Evolutionary conservation across 1,139 yeast species (phyloP).

Genomic region (Geotrichum phurueaensis): DNA sequence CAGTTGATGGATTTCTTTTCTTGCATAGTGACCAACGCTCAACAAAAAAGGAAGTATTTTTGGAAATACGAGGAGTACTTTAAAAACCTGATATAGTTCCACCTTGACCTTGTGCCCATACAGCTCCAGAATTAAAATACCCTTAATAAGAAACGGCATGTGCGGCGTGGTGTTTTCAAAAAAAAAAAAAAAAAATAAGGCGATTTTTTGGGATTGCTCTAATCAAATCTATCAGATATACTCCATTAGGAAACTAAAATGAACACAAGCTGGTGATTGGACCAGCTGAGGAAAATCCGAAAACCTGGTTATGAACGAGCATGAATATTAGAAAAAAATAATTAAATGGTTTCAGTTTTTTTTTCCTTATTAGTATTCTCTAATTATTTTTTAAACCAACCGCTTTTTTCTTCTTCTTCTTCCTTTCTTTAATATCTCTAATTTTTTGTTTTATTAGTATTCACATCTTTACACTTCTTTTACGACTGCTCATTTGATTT

Average conservation of each 20-base stretch:
- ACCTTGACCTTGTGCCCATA: no score
- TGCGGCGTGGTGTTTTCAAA: neutral
- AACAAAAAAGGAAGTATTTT: neutral
- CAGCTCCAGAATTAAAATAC: no score
- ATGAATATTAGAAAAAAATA: neutral
- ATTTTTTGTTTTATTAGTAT: neutral
- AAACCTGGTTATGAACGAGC: neutral
- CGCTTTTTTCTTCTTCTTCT: neutral
- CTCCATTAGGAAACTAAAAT: neutral
- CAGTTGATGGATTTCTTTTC: neutral
- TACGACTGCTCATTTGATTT: neutral
- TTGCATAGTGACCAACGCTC: neutral
- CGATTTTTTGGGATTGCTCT: neutral
- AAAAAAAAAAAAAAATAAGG: neutral
- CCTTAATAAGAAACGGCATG: no score
- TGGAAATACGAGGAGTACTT: neutral
- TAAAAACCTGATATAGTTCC: neutral
- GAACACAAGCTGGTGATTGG: neutral
- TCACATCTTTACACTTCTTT: neutral
- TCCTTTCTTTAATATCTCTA: neutral
- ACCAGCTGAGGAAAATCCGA: neutral
- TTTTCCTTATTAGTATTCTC: neutral
- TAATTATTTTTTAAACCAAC: neutral
- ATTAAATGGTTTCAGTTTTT: slow-evolving; percentile 1
- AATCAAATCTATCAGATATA: slow-evolving; percentile 4